These are phyloP conservation scores for Monosporascus sp. DNA, from an alignment of 2,329 filamentous ascomycete species.

Conservation along the genomic window DNA sequence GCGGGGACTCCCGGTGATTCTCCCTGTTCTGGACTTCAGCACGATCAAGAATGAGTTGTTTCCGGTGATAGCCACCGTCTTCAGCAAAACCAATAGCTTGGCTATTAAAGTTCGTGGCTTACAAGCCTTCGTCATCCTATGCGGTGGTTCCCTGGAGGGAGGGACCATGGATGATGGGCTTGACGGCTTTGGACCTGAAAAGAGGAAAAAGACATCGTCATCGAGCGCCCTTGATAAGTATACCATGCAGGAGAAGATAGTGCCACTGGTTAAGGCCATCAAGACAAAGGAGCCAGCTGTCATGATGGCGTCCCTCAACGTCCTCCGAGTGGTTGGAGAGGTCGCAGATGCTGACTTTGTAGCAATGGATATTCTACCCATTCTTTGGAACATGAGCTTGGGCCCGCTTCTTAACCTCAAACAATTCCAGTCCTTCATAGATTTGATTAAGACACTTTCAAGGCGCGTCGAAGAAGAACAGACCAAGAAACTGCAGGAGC, in stretches of 20 bases:
- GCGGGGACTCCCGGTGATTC: conserved; percentile 69
- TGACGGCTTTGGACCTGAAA: conserved; percentile 58
- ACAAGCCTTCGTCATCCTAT: conserved; percentile 85
- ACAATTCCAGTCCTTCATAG: conserved; percentile 89
- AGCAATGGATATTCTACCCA: conserved; percentile 82
- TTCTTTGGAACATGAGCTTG: conserved; percentile 87
- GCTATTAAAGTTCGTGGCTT: conserved; percentile 91
- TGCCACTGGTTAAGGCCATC: conserved; percentile 84
- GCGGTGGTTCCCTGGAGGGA: conserved; percentile 63
- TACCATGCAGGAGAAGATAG: conserved; percentile 95
- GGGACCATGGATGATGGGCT: conserved; percentile 63
- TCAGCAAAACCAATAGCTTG: conserved; percentile 87
- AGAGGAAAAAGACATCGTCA: conserved; percentile 58
- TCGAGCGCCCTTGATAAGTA: conserved; percentile 91
- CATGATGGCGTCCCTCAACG: conserved; percentile 87
- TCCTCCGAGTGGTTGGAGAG: conserved; percentile 77
- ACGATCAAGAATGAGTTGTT: conserved; percentile 97
- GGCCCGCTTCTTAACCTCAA: conserved; percentile 82
- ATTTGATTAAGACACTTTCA: conserved; percentile 76
- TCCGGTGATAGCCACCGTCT: conserved; percentile 83
- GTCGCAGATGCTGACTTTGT: conserved; percentile 86
- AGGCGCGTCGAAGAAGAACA: conserved; percentile 83
- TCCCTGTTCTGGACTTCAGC: conserved; percentile 88
- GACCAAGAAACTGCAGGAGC: conserved; percentile 78
- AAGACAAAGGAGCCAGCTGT: conserved; percentile 98